Evolutionary conservation across 768 basidiomycete genomes (phyloP).

Genomic region (Mrakia hoshinonis): DNA sequence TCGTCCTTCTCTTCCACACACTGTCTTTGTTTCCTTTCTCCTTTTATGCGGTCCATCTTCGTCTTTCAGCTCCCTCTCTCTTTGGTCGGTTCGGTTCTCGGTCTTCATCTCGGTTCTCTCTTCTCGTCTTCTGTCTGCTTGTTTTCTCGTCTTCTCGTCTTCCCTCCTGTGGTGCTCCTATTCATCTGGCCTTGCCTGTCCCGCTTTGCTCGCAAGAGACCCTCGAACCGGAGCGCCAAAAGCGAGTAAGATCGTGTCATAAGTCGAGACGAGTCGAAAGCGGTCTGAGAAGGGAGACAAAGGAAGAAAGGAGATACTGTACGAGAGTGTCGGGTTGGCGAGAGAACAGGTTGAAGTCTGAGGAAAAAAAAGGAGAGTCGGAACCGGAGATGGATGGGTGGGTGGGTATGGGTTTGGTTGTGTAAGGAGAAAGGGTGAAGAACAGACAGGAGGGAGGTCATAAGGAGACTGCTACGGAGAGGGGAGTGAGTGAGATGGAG

Average conservation of each 20-base stretch:
- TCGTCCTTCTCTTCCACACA: background rate
- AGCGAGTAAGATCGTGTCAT: background rate
- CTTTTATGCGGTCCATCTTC: background rate
- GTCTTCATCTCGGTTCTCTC: background rate
- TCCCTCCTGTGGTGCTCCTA: background rate
- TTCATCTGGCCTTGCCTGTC: background rate
- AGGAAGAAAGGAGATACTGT: background rate
- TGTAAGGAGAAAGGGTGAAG: background rate
- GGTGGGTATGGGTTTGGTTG: no score
- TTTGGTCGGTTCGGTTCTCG: background rate
- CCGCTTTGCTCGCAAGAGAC: background rate
- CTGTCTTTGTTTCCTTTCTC: background rate
- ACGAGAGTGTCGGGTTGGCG: no score
- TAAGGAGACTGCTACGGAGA: no score
- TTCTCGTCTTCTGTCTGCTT: background rate
- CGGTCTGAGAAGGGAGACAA: slow-evolving; percentile 11
- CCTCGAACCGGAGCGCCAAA: no score
- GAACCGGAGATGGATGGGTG: no score
- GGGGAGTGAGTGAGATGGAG: no score
- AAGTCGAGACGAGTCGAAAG: no score
- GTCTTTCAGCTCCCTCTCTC: background rate
- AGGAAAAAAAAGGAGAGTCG: background rate
- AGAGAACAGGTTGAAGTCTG: background rate
- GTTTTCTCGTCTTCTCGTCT: background rate
- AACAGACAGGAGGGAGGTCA: no score